phyloP scores from a whole-genome alignment of 1,284 basidiomycete species.

The Abortiporus biennis region DNA sequence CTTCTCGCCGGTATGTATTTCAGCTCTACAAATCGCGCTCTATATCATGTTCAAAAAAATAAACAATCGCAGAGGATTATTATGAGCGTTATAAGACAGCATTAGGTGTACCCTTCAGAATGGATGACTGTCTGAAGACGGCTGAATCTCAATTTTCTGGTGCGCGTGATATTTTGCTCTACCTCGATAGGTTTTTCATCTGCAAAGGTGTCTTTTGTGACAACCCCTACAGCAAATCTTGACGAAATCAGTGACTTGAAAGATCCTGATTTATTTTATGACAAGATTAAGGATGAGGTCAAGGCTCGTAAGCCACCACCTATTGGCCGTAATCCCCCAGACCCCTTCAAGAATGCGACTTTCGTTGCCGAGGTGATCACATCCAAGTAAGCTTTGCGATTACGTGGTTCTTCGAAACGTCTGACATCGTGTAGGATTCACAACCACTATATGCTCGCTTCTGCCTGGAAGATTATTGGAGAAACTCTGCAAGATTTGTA shows the following conservation, averaged over 20 bases:
- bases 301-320: conserved; percentile 37
- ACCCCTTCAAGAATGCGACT: conserved; percentile 35
- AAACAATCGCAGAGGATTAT: conserved; percentile 57
- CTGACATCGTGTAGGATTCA: conserved; percentile 47
- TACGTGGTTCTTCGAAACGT: background rate
- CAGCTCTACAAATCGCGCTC: conserved; percentile 4
- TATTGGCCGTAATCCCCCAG: conserved; percentile 21
- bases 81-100: conserved; percentile 49
- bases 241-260: conserved; percentile 61
- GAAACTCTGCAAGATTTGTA: conserved; percentile 48
- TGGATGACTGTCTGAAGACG: conserved; percentile 57
- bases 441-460: conserved; percentile 70
- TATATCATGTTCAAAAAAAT: conserved; percentile 5
- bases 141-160: conserved; percentile 67
- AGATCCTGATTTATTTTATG: conserved; percentile 53
- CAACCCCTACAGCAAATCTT: conserved; percentile 42
- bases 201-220: background rate
- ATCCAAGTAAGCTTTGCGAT: conserved; percentile 39
- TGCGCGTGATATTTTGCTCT: conserved; percentile 23
- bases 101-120: conserved; percentile 53
- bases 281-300: conserved; percentile 49
- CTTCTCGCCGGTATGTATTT: conserved; percentile 56
- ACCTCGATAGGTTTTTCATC: conserved; percentile 3
- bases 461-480: conserved; percentile 65
- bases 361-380: conserved; percentile 51